phyloP scores from a whole-genome alignment of 805 yeast species.

The Yarrowia divulgata region DNA sequence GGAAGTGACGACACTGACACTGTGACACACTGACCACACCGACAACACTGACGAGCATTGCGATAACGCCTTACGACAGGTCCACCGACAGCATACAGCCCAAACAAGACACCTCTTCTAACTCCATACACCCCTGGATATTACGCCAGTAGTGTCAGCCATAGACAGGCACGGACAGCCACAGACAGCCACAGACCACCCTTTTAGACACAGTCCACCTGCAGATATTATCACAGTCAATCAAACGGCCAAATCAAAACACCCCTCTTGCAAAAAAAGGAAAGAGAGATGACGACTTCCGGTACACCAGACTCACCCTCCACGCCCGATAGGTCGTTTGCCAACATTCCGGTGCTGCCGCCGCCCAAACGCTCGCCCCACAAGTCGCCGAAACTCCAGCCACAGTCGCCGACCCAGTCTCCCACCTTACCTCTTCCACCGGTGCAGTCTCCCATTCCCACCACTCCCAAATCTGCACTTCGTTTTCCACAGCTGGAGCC shows the following conservation, averaged over 20 bases:
- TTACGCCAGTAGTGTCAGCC: constrained; percentile 2
- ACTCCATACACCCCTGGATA: constrained; percentile 27
- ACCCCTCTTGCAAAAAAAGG: too few species aligned
- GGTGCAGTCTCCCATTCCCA: constrained; percentile 7
- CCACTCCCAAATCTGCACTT: constrained; percentile 27
- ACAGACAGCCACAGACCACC: neutral
- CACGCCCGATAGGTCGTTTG: constrained; percentile 25
- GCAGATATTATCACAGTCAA: constrained; percentile 18
- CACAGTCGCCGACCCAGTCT: neutral
- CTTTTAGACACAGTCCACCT: neutral
- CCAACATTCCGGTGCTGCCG: constrained; percentile 24
- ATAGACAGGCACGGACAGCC: neutral
- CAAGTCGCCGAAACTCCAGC: constrained; percentile 1
- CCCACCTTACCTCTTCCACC: constrained; percentile 12
- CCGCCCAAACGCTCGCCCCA: constrained; percentile 2
- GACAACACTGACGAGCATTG: neutral
- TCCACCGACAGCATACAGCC: neutral
- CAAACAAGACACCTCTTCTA: neutral
- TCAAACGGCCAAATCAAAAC: too few species aligned
- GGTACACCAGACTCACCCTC: constrained; percentile 5
- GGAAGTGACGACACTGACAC: too few species aligned
- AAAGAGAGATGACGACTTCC: neutral
- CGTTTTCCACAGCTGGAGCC: constrained; percentile 34
- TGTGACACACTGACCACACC: neutral
- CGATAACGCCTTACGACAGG: neutral